These are phyloP conservation scores for Trametes cingulata DNA, from an alignment of 768 basidiomycete species.

Conservation along the genomic window DNA sequence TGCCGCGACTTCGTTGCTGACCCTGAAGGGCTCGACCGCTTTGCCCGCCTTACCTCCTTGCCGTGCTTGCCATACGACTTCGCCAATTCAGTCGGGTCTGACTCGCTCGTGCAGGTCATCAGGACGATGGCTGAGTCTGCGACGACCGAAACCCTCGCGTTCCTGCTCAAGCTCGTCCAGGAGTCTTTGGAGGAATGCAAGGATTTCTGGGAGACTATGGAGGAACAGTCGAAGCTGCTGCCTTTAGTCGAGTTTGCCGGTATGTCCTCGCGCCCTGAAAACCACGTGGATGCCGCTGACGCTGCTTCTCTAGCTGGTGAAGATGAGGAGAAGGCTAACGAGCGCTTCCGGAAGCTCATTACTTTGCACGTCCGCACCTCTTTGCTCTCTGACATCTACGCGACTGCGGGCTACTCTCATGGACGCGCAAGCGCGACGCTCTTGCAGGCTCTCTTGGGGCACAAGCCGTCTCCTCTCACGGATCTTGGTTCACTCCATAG, in stretches of 20 bases:
- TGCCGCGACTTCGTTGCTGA: conserved; percentile 85
- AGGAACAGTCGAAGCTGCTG: conserved; percentile 62
- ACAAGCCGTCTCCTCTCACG: conserved; percentile 53
- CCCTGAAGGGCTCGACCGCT: conserved; percentile 68
- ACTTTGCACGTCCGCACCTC: conserved; percentile 78
- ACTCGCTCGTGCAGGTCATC: conserved; percentile 86
- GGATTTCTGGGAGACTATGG: conserved; percentile 63
- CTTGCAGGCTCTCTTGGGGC: conserved; percentile 71
- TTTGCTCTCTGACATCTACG: conserved; percentile 84
- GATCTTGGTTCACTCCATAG: conserved; percentile 82
- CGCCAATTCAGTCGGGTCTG: conserved; percentile 79
- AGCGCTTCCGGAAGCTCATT: conserved; percentile 69
- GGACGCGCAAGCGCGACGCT: conserved; percentile 74
- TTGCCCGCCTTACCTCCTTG: conserved; percentile 77
- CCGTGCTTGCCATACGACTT: conserved; percentile 91
- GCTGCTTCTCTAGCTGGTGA: conserved; percentile 36
- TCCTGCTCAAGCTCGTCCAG: conserved; percentile 70
- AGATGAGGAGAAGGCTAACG: conserved; percentile 53
- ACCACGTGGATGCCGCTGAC: background rate
- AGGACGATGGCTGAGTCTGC: conserved; percentile 87
- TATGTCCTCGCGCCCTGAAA: background rate
- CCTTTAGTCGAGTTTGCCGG: conserved; percentile 61
- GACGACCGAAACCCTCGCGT: conserved; percentile 70
- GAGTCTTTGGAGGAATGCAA: conserved; percentile 68
- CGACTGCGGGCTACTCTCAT: conserved; percentile 79